phyloP scores from a whole-genome alignment of 768 basidiomycete species.

The Trametes sanguinea region DNA sequence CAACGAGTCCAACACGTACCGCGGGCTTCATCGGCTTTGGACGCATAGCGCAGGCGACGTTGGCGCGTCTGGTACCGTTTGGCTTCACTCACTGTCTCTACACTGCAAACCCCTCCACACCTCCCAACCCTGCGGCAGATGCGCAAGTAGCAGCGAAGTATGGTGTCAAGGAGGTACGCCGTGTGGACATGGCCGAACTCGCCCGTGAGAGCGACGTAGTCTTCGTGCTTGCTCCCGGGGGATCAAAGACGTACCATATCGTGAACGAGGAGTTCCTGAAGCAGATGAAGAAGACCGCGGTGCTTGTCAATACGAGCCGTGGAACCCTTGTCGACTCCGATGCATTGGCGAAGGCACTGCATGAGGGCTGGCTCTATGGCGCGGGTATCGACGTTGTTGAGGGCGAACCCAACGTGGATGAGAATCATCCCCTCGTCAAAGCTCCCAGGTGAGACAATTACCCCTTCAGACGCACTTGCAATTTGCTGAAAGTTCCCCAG shows the following conservation, averaged over 20 bases:
- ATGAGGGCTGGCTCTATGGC: constrained; percentile 81
- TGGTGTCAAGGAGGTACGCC: constrained; percentile 43
- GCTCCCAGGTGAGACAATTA: constrained; percentile 59
- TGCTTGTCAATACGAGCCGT: constrained; percentile 84
- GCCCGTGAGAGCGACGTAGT: constrained; percentile 82
- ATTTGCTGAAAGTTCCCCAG: constrained; percentile 37
- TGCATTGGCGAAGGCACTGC: constrained; percentile 80
- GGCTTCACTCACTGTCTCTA: constrained; percentile 78
- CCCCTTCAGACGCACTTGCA: not conserved
- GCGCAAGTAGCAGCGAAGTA: constrained; percentile 33
- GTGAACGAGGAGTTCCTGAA: constrained; percentile 70
- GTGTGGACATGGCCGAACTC: constrained; percentile 66
- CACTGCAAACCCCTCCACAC: constrained; percentile 54
- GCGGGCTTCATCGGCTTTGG: constrained; percentile 95
- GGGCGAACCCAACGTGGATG: constrained; percentile 77
- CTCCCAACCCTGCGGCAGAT: constrained; percentile 43
- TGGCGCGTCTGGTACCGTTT: constrained; percentile 79
- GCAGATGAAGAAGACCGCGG: constrained; percentile 82
- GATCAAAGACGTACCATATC: constrained; percentile 66
- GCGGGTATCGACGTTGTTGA: constrained; percentile 95
- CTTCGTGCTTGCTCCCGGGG: constrained; percentile 82
- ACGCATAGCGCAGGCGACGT: constrained; percentile 85
- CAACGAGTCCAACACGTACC: constrained; percentile 55
- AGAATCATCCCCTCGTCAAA: constrained; percentile 78
- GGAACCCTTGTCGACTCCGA: constrained; percentile 90